phyloP scores from a whole-genome alignment of 305 asterid genomes.

The Fraxinus nigra region DNA sequence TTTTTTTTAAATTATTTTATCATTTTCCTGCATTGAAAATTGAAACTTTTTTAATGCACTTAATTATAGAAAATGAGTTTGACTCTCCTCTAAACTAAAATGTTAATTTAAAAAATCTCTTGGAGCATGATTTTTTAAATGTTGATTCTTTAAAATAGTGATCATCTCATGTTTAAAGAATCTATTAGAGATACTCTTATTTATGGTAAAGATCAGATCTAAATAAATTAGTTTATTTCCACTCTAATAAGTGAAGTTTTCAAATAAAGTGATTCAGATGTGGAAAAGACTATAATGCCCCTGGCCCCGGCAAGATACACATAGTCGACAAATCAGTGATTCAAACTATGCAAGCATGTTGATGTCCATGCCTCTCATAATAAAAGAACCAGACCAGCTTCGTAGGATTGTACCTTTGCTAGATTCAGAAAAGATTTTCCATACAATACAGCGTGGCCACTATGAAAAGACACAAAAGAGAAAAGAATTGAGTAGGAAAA shows the following conservation, averaged over 20 bases:
- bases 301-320: neutral
- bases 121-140: too few relatives aligned
- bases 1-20: too few relatives aligned
- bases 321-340: neutral
- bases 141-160: too few relatives aligned
- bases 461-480: neutral
- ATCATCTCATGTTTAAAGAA: too few relatives aligned
- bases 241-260: neutral
- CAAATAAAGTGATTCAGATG: neutral
- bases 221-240: neutral
- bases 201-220: too few relatives aligned
- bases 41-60: too few relatives aligned
- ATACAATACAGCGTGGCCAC: neutral
- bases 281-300: neutral
- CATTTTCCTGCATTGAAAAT: too few relatives aligned
- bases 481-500: neutral
- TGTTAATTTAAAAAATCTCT: too few relatives aligned
- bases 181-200: too few relatives aligned
- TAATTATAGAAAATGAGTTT: too few relatives aligned
- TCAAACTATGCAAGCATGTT: neutral
- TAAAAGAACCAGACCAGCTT: neutral
- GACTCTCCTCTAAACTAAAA: too few relatives aligned
- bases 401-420: neutral
- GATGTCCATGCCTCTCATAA: neutral
- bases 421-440: constrained; percentile 8